Conservation (phyloP, 2,329 filamentous ascomycete genomes). For the Lomentospora prolificans region DNA sequence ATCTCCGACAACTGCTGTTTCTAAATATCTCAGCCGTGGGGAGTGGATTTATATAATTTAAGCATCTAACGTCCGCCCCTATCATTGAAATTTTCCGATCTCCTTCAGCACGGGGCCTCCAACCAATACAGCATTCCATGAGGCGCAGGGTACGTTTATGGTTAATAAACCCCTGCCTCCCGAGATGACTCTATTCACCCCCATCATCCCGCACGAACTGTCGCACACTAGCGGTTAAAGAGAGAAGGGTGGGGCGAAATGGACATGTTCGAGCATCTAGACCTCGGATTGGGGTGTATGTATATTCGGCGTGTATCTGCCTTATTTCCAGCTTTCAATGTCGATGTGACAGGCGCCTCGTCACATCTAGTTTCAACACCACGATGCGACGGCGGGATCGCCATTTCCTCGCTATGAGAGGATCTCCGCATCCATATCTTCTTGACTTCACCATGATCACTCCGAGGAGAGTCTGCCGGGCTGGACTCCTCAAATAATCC, state of each 20-base stretch:
- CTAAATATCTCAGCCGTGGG: not conserved
- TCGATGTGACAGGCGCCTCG: conserved; percentile 16
- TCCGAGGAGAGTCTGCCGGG: not conserved
- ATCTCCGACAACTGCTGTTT: conserved; percentile 1
- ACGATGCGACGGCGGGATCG: conserved; percentile 19
- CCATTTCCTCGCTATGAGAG: conserved; percentile 14
- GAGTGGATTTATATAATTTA: not conserved
- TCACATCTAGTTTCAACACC: conserved; percentile 21
- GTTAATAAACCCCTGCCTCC: not conserved
- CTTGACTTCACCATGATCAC: not conserved
- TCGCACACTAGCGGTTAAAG: no score
- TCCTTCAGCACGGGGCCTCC: not conserved
- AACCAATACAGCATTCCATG: not conserved
- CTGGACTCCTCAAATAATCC: conserved; percentile 6
- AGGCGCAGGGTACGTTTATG: not conserved
- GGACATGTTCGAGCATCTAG: not conserved
- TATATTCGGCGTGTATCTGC: not conserved
- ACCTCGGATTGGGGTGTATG: not conserved
- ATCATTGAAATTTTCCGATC: not conserved
- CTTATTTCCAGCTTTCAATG: conserved; percentile 14
- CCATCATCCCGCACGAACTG: not conserved
- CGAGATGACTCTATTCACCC: not conserved
- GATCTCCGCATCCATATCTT: conserved; percentile 6
- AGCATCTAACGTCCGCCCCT: not conserved
- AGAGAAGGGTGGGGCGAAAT: not conserved